Percentiles rank a stretch among this genome's conserved stretches.
phyloP scores from a whole-genome alignment of 352 stramenopile species.

The Thraustochytrium sp. region DNA sequence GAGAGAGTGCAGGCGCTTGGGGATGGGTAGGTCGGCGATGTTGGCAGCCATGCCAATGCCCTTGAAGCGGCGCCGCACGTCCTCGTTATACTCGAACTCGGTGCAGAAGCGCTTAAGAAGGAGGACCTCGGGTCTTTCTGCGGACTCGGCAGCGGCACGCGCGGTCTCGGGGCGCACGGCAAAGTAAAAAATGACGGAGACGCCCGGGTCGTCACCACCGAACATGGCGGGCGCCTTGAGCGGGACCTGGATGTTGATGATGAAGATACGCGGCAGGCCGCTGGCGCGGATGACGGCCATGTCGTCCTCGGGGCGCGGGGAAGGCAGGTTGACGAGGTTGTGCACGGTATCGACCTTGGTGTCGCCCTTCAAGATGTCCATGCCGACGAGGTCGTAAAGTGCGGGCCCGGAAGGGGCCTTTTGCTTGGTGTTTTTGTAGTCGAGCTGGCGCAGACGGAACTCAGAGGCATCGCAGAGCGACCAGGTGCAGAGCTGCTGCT shows the following conservation, averaged over 20 bases:
- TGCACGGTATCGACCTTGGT: background rate
- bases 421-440: slow-evolving; percentile 17
- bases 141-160: background rate
- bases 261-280: slow-evolving; percentile 33
- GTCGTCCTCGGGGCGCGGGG: slow-evolving; percentile 6
- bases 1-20: background rate
- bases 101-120: slow-evolving; percentile 19
- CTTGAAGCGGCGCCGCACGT: slow-evolving; percentile 40
- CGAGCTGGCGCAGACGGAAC: background rate
- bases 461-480: background rate
- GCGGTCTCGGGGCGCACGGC: slow-evolving; percentile 21
- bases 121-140: background rate
- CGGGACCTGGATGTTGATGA: slow-evolving; percentile 39
- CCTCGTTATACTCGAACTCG: slow-evolving; percentile 26
- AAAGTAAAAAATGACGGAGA: slow-evolving; percentile 41
- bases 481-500: background rate
- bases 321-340: background rate
- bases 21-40: background rate
- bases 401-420: background rate
- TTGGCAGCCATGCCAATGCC: slow-evolving; percentile 38
- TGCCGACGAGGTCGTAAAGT: slow-evolving; percentile 31
- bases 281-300: slow-evolving; percentile 7
- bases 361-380: slow-evolving; percentile 38
- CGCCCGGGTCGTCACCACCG: slow-evolving; percentile 17
- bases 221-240: slow-evolving; percentile 12